phyloP scores from a whole-genome alignment of 164 flowering plant genomes.

The Nymphaea colorata region DNA sequence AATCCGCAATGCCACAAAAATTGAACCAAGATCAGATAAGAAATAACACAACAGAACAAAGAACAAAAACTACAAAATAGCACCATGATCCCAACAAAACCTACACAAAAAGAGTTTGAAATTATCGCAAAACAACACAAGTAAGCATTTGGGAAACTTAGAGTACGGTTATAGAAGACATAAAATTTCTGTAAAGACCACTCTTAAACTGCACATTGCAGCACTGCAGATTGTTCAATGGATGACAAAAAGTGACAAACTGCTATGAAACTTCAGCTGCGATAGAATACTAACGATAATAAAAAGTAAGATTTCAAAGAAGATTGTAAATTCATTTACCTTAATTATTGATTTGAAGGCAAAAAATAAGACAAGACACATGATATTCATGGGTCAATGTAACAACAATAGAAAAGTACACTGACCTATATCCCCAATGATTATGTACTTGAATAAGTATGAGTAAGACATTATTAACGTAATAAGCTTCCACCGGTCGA shows the following conservation, averaged over 20 bases:
- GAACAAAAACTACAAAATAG: too few relatives aligned
- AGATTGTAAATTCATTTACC: too few relatives aligned
- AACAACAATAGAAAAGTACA: background rate
- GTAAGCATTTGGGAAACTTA: background rate
- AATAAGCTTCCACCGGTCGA: too few relatives aligned
- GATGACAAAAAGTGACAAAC: too few relatives aligned
- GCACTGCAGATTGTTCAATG: too few relatives aligned
- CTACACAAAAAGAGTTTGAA: too few relatives aligned
- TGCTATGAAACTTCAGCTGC: background rate
- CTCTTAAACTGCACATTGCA: too few relatives aligned
- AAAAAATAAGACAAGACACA: background rate
- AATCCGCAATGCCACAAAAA: too few relatives aligned
- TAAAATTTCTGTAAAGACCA: too few relatives aligned
- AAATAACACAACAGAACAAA: too few relatives aligned
- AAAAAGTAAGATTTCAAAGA: background rate
- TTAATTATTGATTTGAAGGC: background rate
- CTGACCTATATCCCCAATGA: slow-evolving; percentile 32
- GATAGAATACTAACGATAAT: background rate
- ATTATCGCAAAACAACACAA: slow-evolving; percentile 2
- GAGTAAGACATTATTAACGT: slow-evolving; percentile 21
- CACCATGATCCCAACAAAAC: too few relatives aligned
- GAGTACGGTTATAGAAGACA: background rate
- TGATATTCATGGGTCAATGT: background rate
- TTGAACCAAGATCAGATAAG: too few relatives aligned
- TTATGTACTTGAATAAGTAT: slow-evolving; percentile 28